Conservation (phyloP, 208 protist species). For the Leishmania martiniquensis region DNA sequence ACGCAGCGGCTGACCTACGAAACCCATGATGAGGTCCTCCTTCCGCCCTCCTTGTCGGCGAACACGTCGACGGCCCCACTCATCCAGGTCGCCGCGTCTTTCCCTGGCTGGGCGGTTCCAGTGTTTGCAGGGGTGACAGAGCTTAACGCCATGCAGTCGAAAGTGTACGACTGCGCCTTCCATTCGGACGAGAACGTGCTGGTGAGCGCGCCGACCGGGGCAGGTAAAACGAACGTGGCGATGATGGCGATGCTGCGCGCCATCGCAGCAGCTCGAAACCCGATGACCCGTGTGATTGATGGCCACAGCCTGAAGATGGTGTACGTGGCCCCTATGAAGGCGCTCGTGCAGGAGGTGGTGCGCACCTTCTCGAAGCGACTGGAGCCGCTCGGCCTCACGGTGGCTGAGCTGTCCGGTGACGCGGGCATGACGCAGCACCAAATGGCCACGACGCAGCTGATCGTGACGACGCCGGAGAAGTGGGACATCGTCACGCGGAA, state of each 20-base stretch:
- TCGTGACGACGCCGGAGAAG: conserved; percentile 99
- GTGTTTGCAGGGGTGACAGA: conserved; percentile 65
- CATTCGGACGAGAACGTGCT: conserved; percentile 97
- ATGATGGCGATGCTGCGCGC: conserved; percentile 98
- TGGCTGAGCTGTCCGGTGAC: conserved; percentile 99
- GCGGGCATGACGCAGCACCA: conserved; percentile 95
- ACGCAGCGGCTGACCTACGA: conserved; percentile 77
- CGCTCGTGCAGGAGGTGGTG: conserved; percentile 99
- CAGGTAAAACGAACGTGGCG: conserved; percentile 99
- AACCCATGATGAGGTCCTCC: conserved; percentile 84
- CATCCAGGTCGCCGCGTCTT: conserved; percentile 35
- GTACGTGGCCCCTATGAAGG: conserved; percentile 99
- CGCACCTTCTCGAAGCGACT: conserved; percentile 96
- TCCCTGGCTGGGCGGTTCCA: conserved; percentile 70
- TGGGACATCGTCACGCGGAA: conserved; percentile 99
- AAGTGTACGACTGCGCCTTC: conserved; percentile 95
- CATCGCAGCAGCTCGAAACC: conserved; percentile 41
- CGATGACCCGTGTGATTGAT: conserved; percentile 16
- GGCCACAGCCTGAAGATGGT: conserved; percentile 97
- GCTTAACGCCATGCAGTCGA: conserved; percentile 98
- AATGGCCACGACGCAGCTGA: conserved; percentile 97
- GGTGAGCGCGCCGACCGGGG: conserved; percentile 98
- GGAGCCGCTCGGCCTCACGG: conserved; percentile 92
- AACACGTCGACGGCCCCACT: conserved; percentile 44
- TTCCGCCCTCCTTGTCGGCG: conserved; percentile 70